phyloP scores from a whole-genome alignment of 352 stramenopile genomes.

The Pythium dissotocum region DNA sequence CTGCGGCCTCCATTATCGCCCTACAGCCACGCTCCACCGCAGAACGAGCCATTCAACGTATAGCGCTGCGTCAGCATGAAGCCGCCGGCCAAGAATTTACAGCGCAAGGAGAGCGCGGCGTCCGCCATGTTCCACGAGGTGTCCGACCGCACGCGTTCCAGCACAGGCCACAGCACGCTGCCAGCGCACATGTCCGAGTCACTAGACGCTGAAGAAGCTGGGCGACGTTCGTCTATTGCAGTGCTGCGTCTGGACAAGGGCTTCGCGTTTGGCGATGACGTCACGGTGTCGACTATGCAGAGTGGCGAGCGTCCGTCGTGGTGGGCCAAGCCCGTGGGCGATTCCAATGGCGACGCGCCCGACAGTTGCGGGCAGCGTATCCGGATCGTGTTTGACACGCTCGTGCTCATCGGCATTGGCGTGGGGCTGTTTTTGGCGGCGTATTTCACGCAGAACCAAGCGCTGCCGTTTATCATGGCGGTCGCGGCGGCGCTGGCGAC shows the following conservation, averaged over 20 bases:
- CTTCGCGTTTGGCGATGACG: neutral
- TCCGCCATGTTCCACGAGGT: slow-evolving; percentile 27
- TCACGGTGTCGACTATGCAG: neutral
- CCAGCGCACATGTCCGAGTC: neutral
- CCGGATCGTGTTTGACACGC: slow-evolving; percentile 35
- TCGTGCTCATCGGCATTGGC: slow-evolving; percentile 37
- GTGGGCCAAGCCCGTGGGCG: slow-evolving; percentile 7
- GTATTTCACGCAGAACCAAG: slow-evolving; percentile 37
- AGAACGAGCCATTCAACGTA: neutral
- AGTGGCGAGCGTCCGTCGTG: slow-evolving; percentile 20
- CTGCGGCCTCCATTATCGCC: too few relatives aligned
- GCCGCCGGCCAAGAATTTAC: slow-evolving; percentile 1
- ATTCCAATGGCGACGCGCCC: neutral
- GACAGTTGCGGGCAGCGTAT: slow-evolving; percentile 25
- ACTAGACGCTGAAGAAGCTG: slow-evolving; percentile 5
- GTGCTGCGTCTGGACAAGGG: slow-evolving; percentile 22
- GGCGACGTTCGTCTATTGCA: slow-evolving; percentile 19
- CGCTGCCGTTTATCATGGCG: slow-evolving; percentile 52
- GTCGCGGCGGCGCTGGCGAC: slow-evolving; percentile 44
- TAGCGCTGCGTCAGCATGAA: neutral
- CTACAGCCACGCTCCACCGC: neutral
- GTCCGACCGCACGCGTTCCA: slow-evolving; percentile 20
- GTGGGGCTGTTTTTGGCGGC: slow-evolving; percentile 37
- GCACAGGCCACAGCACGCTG: slow-evolving; percentile 28
- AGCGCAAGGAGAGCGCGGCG: slow-evolving; percentile 24